Conservation (phyloP, 1,284 basidiomycete genomes). For the Ceratobasidium sp. region DNA sequence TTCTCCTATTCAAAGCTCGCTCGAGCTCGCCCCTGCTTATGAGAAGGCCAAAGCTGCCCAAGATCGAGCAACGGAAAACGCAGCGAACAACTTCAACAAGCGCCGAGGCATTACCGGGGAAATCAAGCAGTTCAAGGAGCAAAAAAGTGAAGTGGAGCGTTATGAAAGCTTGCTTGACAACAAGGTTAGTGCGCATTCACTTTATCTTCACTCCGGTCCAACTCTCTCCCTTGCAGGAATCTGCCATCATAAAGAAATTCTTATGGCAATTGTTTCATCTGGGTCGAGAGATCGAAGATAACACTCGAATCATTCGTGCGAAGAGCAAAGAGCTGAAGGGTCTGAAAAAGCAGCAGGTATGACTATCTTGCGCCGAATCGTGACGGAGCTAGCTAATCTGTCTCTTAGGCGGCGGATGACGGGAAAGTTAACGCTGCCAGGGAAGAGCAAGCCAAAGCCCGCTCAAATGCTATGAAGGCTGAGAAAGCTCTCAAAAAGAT, state of each 20-base stretch:
- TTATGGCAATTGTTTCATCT: conserved; percentile 94
- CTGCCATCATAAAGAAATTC: conserved; percentile 81
- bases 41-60: conserved; percentile 88
- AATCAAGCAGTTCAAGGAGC: conserved; percentile 97
- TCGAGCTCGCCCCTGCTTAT: conserved; percentile 90
- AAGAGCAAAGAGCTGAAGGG: conserved; percentile 76
- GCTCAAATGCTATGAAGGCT: conserved; percentile 75
- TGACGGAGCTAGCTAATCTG: background rate
- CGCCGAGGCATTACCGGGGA: conserved; percentile 93
- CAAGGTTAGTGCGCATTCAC: conserved; percentile 59
- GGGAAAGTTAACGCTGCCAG: conserved; percentile 77
- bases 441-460: conserved; percentile 80
- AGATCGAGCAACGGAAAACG: conserved; percentile 91
- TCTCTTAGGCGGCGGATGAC: conserved; percentile 65
- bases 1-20: conserved; percentile 60
- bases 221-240: conserved; percentile 65
- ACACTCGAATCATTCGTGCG: conserved; percentile 73
- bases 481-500: conserved; percentile 83
- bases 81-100: conserved; percentile 93
- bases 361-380: conserved; percentile 24
- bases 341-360: conserved; percentile 71
- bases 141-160: conserved; percentile 91
- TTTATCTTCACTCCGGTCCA: conserved; percentile 17
- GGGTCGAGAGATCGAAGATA: conserved; percentile 78
- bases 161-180: conserved; percentile 84